Evolutionary conservation across 2,329 filamentous ascomycete species (phyloP).

Genomic region (Aureobasidium sp.): DNA sequence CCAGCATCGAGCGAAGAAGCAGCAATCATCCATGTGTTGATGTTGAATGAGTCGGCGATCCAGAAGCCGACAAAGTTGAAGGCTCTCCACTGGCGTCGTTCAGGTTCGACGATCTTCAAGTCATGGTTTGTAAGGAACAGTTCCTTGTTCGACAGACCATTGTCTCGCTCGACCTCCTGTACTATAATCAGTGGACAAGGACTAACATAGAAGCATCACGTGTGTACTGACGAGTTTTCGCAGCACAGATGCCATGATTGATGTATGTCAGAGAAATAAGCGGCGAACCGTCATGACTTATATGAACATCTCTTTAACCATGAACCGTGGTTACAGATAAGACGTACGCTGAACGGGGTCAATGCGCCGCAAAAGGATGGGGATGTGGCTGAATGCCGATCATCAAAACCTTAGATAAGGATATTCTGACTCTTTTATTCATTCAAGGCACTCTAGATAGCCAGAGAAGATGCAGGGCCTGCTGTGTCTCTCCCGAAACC

Average conservation of each 20-base stretch:
- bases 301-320: background rate
- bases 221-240: background rate
- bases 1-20: conserved; percentile 69
- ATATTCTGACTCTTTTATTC: background rate
- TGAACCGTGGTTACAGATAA: background rate
- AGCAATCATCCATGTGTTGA: conserved; percentile 60
- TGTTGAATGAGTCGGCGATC: conserved; percentile 79
- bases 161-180: conserved; percentile 55
- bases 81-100: conserved; percentile 71
- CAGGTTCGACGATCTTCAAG: conserved; percentile 57
- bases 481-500: background rate
- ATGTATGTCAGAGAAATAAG: background rate
- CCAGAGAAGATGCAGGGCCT: background rate
- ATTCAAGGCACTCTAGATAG: background rate
- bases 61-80: conserved; percentile 84
- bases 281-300: background rate
- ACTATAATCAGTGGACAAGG: background rate
- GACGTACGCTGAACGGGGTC: background rate
- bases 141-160: conserved; percentile 68
- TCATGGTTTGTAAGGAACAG: conserved; percentile 74
- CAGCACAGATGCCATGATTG: background rate
- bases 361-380: conserved; percentile 8
- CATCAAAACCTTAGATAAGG: conserved; percentile 8
- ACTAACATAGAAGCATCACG: background rate
- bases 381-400: conserved; percentile 1